phyloP scores from a whole-genome alignment of 176 grass and related monocot species.

The Bothriochloa decipiens region DNA sequence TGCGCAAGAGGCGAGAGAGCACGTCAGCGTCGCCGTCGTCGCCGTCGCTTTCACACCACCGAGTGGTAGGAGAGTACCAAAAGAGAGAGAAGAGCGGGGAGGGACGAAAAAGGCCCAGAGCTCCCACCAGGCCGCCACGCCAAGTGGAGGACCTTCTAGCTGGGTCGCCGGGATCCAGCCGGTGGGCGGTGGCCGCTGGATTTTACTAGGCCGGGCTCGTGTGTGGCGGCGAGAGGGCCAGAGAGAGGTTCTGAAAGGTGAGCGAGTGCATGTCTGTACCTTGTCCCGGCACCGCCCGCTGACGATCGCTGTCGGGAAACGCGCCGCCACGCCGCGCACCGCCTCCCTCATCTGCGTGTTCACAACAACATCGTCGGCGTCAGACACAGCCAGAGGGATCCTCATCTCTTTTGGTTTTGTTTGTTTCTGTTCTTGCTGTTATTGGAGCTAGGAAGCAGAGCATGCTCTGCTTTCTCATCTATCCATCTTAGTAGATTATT shows the following conservation, averaged over 20 bases:
- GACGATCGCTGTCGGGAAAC: constrained; percentile 80
- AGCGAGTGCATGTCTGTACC: constrained; percentile 20
- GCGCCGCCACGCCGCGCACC: constrained; percentile 61
- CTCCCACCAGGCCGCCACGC: background rate
- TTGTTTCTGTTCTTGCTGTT: too few relatives aligned
- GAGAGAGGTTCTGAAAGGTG: too few relatives aligned
- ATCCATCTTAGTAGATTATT: background rate
- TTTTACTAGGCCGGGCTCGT: background rate
- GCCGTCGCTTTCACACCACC: constrained; percentile 1
- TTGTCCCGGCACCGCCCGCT: constrained; percentile 75
- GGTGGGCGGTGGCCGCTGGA: background rate
- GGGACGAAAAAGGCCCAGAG: background rate
- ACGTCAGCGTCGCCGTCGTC: background rate
- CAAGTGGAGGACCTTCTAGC: constrained; percentile 39
- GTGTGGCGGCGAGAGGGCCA: constrained; percentile 11
- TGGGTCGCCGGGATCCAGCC: background rate
- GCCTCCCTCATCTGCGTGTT: constrained; percentile 65
- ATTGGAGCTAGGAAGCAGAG: background rate
- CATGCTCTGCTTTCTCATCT: constrained; percentile 25
- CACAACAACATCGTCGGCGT: background rate
- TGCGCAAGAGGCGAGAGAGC: background rate
- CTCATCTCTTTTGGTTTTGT: background rate
- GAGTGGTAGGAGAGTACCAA: background rate
- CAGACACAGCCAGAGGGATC: background rate
- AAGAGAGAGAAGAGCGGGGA: background rate